These are phyloP conservation scores for Ajuga chamaepitys DNA, from an alignment of 257 asterid genomes.

Conservation along the genomic window DNA sequence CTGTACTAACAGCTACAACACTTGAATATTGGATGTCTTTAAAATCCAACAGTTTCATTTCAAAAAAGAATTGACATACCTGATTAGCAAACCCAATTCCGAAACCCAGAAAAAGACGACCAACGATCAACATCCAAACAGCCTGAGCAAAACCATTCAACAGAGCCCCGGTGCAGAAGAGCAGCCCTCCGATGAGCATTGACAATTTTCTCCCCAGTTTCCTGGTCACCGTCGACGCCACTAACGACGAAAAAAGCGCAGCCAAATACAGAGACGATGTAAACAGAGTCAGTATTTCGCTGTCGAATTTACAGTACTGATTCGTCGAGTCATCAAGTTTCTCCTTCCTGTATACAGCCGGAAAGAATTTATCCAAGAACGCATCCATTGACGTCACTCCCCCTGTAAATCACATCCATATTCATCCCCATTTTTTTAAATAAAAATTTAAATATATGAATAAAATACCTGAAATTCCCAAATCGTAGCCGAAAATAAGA, in stretches of 20 bases:
- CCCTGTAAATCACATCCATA: no score
- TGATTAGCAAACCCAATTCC: slow-evolving; percentile 93
- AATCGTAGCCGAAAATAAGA: slow-evolving; percentile 79
- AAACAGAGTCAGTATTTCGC: slow-evolving; percentile 58
- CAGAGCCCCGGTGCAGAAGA: slow-evolving; percentile 72
- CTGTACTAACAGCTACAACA: no score
- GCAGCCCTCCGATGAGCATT: slow-evolving; percentile 66
- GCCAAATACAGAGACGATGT: slow-evolving; percentile 85
- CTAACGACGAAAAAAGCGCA: slow-evolving; percentile 59
- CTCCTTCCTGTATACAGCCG: slow-evolving; percentile 45
- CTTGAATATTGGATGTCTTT: no score
- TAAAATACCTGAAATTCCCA: slow-evolving; percentile 57
- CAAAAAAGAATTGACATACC: slow-evolving; percentile 17
- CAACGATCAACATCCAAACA: slow-evolving; percentile 69
- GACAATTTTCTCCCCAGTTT: slow-evolving; percentile 59
- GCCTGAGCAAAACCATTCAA: slow-evolving; percentile 56
- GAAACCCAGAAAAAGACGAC: slow-evolving; percentile 74
- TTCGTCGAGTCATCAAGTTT: slow-evolving; percentile 36
- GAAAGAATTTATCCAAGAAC: slow-evolving; percentile 60
- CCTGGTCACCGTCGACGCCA: slow-evolving; percentile 64
- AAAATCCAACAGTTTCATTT: no score
- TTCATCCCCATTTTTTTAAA: no score
- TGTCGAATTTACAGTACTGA: slow-evolving; percentile 85
- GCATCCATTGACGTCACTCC: slow-evolving; percentile 89
- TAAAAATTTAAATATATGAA: no score